A percentile compares a stretch with the other conserved stretches of the same genome.
Evolutionary conservation across 129 eudicot genomes (phyloP).

Genomic region (Lactuca saligna): DNA sequence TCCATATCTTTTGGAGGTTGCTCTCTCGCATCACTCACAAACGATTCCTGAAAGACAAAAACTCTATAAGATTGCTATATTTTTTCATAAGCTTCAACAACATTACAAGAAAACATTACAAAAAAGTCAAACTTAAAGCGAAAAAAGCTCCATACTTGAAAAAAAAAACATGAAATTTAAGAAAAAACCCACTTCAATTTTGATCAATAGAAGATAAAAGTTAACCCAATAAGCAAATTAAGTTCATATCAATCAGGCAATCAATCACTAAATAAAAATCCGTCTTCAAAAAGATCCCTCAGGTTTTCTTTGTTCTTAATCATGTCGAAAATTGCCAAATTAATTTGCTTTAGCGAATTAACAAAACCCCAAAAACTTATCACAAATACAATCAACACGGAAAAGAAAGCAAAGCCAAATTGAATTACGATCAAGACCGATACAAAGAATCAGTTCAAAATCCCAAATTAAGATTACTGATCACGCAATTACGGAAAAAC

Average conservation of each 20-base stretch:
- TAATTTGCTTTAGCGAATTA: neutral
- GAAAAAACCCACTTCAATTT: slow-evolving; percentile 6
- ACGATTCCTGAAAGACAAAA: slow-evolving; percentile 50
- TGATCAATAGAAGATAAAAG: slow-evolving; percentile 11
- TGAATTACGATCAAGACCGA: neutral
- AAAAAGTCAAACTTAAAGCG: neutral
- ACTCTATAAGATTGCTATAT: neutral
- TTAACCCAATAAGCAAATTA: neutral
- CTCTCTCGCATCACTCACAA: slow-evolving; percentile 49
- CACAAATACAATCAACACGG: neutral
- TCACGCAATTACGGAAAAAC: slow-evolving; percentile 9
- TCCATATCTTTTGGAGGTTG: slow-evolving; percentile 47
- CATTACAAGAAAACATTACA: slow-evolving; percentile 2
- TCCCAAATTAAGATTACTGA: slow-evolving; percentile 3
- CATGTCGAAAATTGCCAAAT: neutral
- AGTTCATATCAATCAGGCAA: neutral
- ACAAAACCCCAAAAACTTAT: neutral
- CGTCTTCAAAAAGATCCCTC: neutral
- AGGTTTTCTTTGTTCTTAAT: neutral
- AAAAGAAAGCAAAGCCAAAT: neutral
- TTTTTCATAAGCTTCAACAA: slow-evolving; percentile 7
- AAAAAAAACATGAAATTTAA: neutral
- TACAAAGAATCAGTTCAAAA: neutral
- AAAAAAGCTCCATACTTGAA: neutral
- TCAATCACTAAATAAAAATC: neutral